phyloP scores from a whole-genome alignment of 805 yeast species.

The Lipomyces japonicus region DNA sequence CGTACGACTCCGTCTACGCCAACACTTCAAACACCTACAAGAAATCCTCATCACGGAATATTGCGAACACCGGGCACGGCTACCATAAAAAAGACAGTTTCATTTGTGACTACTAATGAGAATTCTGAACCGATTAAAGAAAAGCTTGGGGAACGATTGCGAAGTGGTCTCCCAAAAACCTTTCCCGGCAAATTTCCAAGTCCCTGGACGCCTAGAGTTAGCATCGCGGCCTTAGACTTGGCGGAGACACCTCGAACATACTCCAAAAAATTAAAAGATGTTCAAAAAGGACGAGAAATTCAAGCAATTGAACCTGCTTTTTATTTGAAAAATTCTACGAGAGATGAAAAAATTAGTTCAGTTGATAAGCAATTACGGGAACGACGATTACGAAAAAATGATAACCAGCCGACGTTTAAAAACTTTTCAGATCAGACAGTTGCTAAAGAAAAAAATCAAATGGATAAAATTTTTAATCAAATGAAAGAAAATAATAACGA shows the following conservation, averaged over 20 bases:
- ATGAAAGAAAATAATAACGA: neutral
- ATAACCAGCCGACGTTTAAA: neutral
- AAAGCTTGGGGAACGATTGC: constrained; percentile 3
- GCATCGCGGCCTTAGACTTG: constrained; percentile 13
- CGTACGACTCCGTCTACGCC: neutral
- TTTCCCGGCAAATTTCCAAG: constrained; percentile 33
- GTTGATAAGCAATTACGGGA: too few relatives aligned
- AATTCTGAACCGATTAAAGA: neutral
- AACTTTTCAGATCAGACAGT: neutral
- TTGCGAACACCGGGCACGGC: constrained; percentile 27
- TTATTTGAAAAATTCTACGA: too few relatives aligned
- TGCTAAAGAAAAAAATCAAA: neutral
- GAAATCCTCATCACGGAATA: constrained; percentile 14
- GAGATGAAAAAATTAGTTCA: too few relatives aligned
- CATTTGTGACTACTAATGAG: constrained; percentile 10
- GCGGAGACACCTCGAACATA: constrained; percentile 19
- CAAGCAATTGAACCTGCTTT: neutral
- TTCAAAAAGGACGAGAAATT: neutral
- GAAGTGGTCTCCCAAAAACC: constrained; percentile 28
- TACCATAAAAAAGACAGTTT: constrained; percentile 18
- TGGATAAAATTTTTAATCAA: neutral
- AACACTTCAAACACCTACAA: constrained; percentile 15
- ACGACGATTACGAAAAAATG: too few relatives aligned
- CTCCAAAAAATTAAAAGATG: constrained; percentile 4
- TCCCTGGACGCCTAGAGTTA: constrained; percentile 27